Base-by-base conservation (phyloP, 176 grass and related monocot species). In the Phoenix dactylifera region DNA sequence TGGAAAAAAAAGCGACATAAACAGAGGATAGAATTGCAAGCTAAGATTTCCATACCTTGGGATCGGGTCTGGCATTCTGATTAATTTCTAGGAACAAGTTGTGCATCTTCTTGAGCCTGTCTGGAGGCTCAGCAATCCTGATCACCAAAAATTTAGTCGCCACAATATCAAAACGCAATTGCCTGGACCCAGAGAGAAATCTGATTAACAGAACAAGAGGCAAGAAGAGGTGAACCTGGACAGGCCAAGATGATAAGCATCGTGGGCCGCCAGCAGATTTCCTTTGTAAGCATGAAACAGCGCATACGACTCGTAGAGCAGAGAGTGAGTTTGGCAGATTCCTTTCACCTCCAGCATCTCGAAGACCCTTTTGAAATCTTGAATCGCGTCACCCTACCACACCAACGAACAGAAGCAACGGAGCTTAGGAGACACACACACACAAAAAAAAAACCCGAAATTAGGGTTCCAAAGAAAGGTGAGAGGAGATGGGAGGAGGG, bases 221-320 rank as follows among this genome's bases (percentile, higher is more conserved):
- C 5, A 26, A 10, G 15, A 50, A 57, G 18, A 44, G 50, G 72
- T 68, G 30, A 72, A 98, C 93, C 87, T 92, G 32, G 76, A 78
- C 63, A 98, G 71, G 54, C 87, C 93, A 1, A 83, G 44, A 9
- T 32, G 52, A 49, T 70, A 88, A 24, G 92, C 75, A 48, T 60
- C 82, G 75, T 85, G 71, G 55, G 93, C 93, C 66, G 85, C 81
- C 26, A 74, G 22, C 58, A 86, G 26, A 24, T 85, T 60, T 23
- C 84, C 76, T 28, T 82, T 72, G 25, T 72, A 24, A 26, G 48
- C 52, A 3, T 88, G 79, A 85, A 78, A 98, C 4, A 66, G 54
- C 3, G 84, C 84, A 53, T 98, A 98, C 15, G 84, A 71, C 25
- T 98, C 93, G 50, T 98, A 98, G 14, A 92, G 80, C 70, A 92